A percentile compares a stretch with the other conserved stretches of the same genome.
Evolutionary conservation across 1,284 basidiomycete genomes (phyloP).

Genomic region (Erythrobasidium hasegawianum): DNA sequence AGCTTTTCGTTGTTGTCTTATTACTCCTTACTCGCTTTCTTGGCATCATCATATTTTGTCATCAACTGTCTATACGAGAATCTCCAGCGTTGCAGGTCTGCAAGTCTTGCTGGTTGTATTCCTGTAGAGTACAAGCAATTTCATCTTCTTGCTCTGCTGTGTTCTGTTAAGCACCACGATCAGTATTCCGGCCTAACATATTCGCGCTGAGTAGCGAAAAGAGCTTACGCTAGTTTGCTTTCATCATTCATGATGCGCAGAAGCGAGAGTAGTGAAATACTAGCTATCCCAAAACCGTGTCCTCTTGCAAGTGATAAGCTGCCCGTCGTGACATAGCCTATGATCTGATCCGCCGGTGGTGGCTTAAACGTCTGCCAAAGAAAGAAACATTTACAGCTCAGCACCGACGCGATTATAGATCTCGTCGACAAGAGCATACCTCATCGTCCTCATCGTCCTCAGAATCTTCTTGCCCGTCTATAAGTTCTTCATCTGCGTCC

Average conservation of each 20-base stretch:
- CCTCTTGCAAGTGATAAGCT: slow-evolving; percentile 72
- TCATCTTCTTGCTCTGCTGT: no score
- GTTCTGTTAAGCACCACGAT: no score
- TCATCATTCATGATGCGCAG: slow-evolving; percentile 53
- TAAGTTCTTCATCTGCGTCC: not conserved
- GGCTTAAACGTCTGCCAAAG: slow-evolving; percentile 23
- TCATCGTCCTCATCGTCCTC: not conserved
- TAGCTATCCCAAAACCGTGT: slow-evolving; percentile 67
- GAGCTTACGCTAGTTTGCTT: slow-evolving; percentile 22
- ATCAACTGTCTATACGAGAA: slow-evolving; percentile 10
- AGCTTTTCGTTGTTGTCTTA: no score
- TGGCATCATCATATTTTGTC: no score
- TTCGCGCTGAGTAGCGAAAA: no score
- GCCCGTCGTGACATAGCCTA: slow-evolving; percentile 77
- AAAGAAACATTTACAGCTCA: not conserved
- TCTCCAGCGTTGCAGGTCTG: slow-evolving; percentile 35
- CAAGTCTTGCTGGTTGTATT: slow-evolving; percentile 40
- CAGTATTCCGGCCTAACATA: no score
- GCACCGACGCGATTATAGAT: not conserved
- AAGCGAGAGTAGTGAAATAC: slow-evolving; percentile 59
- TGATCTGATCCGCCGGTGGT: slow-evolving; percentile 52
- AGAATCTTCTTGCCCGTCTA: not conserved
- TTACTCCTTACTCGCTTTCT: no score
- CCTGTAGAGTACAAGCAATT: slow-evolving; percentile 37
- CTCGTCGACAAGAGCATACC: not conserved